phyloP scores from a whole-genome alignment of 495 filamentous ascomycete species.

The Penicillium maclennaniae region DNA sequence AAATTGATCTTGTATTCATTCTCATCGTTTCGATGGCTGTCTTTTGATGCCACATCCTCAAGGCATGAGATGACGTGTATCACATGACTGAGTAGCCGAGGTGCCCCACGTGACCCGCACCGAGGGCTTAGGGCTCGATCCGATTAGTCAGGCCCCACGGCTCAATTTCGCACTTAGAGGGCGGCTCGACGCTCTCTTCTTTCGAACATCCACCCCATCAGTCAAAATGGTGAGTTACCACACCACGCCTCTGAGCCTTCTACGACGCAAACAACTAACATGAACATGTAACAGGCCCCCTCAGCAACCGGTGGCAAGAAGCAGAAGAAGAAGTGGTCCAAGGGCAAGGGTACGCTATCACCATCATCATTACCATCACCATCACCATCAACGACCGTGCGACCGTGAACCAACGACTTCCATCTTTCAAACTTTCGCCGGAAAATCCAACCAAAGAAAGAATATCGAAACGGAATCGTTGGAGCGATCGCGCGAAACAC shows the following conservation, averaged over 20 bases:
- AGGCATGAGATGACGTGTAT: not conserved
- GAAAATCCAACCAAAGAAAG: conserved; percentile 14
- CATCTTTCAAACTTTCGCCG: conserved; percentile 20
- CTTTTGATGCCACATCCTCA: not conserved
- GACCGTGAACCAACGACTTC: conserved; percentile 26
- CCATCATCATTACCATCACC: conserved; percentile 12
- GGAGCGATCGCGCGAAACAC: conserved; percentile 6
- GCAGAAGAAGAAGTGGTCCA: conserved; percentile 99
- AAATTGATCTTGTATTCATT: not conserved
- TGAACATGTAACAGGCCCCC: conserved; percentile 56
- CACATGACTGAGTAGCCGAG: conserved; percentile 21
- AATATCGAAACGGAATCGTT: conserved; percentile 17
- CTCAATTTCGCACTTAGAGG: conserved; percentile 45
- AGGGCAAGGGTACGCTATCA: conserved; percentile 83
- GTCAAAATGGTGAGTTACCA: conserved; percentile 48
- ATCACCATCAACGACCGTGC: conserved; percentile 12
- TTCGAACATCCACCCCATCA: conserved; percentile 47
- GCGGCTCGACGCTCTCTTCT: conserved; percentile 33
- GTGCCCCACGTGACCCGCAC: conserved; percentile 7
- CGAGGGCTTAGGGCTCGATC: conserved; percentile 42
- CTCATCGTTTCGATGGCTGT: not conserved
- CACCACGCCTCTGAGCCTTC: not conserved
- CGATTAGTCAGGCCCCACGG: conserved; percentile 46
- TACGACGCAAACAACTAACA: conserved; percentile 12
- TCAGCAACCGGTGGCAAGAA: conserved; percentile 85